Base-by-base conservation (phyloP, 345 rosid species). In the Hibiscus syriacus region DNA sequence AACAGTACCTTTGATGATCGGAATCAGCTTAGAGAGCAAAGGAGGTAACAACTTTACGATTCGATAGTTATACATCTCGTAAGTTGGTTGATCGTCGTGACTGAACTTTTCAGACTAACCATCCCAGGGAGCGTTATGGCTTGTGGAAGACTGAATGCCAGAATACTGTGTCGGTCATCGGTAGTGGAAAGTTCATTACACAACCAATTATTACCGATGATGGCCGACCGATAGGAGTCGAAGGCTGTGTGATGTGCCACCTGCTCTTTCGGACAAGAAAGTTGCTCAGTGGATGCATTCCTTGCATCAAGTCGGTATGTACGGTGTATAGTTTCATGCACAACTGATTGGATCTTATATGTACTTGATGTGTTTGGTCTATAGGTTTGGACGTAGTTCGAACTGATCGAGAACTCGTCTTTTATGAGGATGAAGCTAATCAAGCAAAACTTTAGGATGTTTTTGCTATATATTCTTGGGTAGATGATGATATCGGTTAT, bases 1-100 rank as follows among this genome's bases (percentile, higher is more conserved):
- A 85, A 83, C 79, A 93, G 95, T 78, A 90, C 86, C 38, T 86
- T 79, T 60, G 88, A 90, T 26, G 91, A 91, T 72, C 78, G 95
- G 77, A 82, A 74, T 79, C 81, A 72, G 60, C 76, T 89, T 55
- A 80, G 95, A 81, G 80, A 79, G 69, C 66, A 41, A 0, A 81
- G 96, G 77, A 87, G 97, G 99, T 90, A 86, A 66, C 55, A 36
- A 43, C 59, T 61, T 62, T 68, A 4, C 32, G 8, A 58, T 27
- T 73, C 14, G 6, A 5, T 32, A 11, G 46, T 41, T 41, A 11
- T 41, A 41, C 4, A 11, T 41, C 12, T 41, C 46, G 4, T 41
- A 41, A 12, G 46, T 11, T 32, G n/a, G 46, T 41, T 41, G n/a
- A 41, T 34, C 38, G 7, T 34, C 7, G 38, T 34, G 38, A 34